Conservation (phyloP, 192 early-diverging fungal species). For the Gryganskiella cystojenkinii region DNA sequence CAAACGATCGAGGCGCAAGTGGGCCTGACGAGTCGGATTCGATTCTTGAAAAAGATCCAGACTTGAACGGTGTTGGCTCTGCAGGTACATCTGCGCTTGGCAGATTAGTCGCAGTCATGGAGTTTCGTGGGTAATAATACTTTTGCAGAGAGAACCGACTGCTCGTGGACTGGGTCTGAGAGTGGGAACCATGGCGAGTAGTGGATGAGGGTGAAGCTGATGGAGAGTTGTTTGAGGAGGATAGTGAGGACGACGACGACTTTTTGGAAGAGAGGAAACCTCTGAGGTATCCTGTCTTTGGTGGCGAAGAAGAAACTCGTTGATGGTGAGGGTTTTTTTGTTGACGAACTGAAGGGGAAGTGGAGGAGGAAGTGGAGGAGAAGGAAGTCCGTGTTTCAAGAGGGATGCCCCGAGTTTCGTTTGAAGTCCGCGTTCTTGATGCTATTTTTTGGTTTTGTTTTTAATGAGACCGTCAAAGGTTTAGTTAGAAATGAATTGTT, state of each 20-base stretch:
- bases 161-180: not conserved
- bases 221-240: slow-evolving; percentile 3
- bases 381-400: not conserved
- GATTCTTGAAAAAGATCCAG: slow-evolving; percentile 42
- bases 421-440: too few species aligned
- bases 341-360: not conserved
- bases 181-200: not conserved
- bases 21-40: slow-evolving; percentile 5
- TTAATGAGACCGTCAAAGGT: too few species aligned
- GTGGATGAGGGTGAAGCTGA: slow-evolving; percentile 2
- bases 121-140: slow-evolving; percentile 44
- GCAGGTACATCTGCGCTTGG: not conserved
- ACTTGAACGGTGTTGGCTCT: not conserved
- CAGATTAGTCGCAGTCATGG: slow-evolving; percentile 16
- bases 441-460: too few species aligned
- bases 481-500: too few species aligned
- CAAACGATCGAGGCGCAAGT: slow-evolving; percentile 24
- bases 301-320: too few species aligned
- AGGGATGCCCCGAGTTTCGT: too few species aligned
- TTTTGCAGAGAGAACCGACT: slow-evolving; percentile 47
- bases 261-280: slow-evolving; percentile 28
- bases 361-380: not conserved
- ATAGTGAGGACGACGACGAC: not conserved
- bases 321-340: not conserved
- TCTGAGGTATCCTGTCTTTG: slow-evolving; percentile 8